Evolutionary conservation across 768 basidiomycete genomes (phyloP).

Genomic region (Lyophyllum semitale): DNA sequence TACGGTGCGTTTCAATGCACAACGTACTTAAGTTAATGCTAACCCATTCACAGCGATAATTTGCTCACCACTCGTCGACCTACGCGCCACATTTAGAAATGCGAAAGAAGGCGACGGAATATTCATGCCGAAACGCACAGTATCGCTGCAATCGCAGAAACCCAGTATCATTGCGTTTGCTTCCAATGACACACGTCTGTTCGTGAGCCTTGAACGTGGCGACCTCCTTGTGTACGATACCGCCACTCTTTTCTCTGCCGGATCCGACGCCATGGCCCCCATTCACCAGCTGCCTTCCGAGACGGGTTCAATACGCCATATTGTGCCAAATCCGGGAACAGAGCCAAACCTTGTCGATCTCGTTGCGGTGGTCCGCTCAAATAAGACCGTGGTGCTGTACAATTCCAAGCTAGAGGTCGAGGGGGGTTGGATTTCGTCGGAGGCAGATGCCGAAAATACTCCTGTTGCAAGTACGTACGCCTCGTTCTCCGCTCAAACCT

Average conservation of each 20-base stretch:
- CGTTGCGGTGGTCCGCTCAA: conserved; percentile 55
- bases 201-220: conserved; percentile 62
- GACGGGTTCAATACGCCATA: conserved; percentile 48
- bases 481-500: neutral
- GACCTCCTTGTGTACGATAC: conserved; percentile 63
- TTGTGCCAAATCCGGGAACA: conserved; percentile 65
- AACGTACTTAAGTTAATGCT: neutral
- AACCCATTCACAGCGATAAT: conserved; percentile 48
- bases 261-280: conserved; percentile 44
- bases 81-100: conserved; percentile 54
- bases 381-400: conserved; percentile 58
- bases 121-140: conserved; percentile 54
- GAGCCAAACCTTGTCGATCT: conserved; percentile 53
- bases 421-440: conserved; percentile 54
- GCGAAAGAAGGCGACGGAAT: conserved; percentile 40
- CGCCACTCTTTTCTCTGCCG: conserved; percentile 47
- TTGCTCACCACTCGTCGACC: conserved; percentile 58
- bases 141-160: conserved; percentile 43
- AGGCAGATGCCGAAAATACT: conserved; percentile 41
- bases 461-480: conserved; percentile 60
- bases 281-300: conserved; percentile 49
- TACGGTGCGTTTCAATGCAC: conserved; percentile 34
- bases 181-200: conserved; percentile 55
- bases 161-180: conserved; percentile 61
- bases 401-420: conserved; percentile 55